Conservation (phyloP, 2,329 filamentous ascomycete genomes). For the Talaromyces sp. region DNA sequence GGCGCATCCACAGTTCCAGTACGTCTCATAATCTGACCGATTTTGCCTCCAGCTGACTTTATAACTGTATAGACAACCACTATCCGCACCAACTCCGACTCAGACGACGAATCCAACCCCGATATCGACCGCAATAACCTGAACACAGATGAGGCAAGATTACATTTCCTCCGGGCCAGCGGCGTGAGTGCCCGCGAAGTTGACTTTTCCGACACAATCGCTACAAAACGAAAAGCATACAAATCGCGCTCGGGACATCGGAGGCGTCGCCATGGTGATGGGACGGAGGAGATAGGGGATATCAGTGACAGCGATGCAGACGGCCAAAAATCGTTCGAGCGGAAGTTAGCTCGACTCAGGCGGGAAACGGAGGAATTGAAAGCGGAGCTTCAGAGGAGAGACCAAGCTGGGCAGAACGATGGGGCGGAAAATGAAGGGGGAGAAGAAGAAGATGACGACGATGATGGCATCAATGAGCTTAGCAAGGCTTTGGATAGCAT, state of each 20-base stretch:
- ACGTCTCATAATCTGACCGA: constrained; percentile 30
- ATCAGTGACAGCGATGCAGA: constrained; percentile 68
- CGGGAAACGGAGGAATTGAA: constrained; percentile 75
- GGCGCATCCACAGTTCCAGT: constrained; percentile 82
- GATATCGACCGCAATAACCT: constrained; percentile 72
- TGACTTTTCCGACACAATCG: constrained; percentile 86
- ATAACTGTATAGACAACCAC: constrained; percentile 48
- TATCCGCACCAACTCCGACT: constrained; percentile 52
- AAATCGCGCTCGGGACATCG: constrained; percentile 58
- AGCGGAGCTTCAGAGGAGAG: constrained; percentile 40
- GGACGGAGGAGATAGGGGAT: constrained; percentile 62
- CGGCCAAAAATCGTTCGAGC: constrained; percentile 60
- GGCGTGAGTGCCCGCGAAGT: constrained; percentile 67
- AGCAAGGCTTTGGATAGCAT: constrained; percentile 68
- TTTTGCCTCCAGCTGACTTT: constrained; percentile 19
- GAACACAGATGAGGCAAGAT: constrained; percentile 72
- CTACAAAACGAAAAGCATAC: constrained; percentile 77
- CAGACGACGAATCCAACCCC: constrained; percentile 54
- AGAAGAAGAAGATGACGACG: constrained; percentile 41
- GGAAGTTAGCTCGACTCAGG: constrained; percentile 74
- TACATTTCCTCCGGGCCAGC: constrained; percentile 67
- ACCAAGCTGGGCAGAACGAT: constrained; percentile 48
- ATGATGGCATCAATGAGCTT: constrained; percentile 61
- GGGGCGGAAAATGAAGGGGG: constrained; percentile 46
- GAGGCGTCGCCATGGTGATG: constrained; percentile 49